Conservation (phyloP, 306 rosid species). For the Herpetospermum pedunculosum region DNA sequence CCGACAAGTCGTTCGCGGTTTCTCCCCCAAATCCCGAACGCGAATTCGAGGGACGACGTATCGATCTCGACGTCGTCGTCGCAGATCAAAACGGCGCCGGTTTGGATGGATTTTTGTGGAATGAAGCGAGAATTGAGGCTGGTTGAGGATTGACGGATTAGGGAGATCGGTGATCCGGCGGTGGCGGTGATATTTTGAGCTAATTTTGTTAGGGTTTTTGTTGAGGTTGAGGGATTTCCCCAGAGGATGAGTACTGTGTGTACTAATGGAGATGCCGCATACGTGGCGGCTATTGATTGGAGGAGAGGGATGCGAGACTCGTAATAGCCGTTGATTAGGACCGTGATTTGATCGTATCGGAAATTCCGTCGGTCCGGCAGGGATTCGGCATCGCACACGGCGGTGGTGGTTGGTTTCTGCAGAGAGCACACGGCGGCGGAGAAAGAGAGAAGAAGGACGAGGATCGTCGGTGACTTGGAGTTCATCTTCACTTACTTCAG, state of each 20-base stretch:
- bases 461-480: neutral
- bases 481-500: neutral
- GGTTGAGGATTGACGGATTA: constrained; percentile 36
- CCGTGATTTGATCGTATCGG: constrained; percentile 49
- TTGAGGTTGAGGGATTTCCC: constrained; percentile 70
- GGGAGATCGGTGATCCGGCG: constrained; percentile 22
- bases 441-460: constrained; percentile 1
- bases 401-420: neutral
- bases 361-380: constrained; percentile 23
- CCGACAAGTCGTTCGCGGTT: constrained; percentile 47
- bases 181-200: constrained; percentile 46
- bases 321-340: constrained; percentile 72
- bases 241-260: constrained; percentile 66
- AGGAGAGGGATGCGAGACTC: constrained; percentile 71
- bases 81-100: constrained; percentile 61
- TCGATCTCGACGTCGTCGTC: constrained; percentile 81
- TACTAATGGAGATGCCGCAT: constrained; percentile 52
- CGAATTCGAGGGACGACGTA: constrained; percentile 43
- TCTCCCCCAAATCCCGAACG: constrained; percentile 41
- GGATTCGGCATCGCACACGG: constrained; percentile 23
- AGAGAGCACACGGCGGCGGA: constrained; percentile 8
- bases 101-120: constrained; percentile 37
- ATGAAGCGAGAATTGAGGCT: constrained; percentile 72
- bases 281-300: constrained; percentile 47
- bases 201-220: constrained; percentile 22